A percentile compares a stretch with the other conserved stretches of the same genome.
phyloP scores from a whole-genome alignment of 495 filamentous ascomycete genomes.

The Bryoglossum gracile region DNA sequence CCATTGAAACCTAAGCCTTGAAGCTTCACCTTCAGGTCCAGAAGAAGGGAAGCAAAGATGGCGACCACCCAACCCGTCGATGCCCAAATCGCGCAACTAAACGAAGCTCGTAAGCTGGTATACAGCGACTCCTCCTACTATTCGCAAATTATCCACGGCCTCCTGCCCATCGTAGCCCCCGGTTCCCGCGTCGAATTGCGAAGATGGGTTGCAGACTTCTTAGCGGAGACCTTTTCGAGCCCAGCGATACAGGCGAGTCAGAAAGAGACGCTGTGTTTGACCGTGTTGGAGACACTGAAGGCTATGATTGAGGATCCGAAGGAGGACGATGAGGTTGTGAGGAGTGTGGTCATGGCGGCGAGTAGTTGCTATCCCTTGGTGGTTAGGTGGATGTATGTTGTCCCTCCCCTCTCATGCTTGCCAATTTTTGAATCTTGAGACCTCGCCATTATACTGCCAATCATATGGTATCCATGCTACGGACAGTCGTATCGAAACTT shows the following conservation, averaged over 20 bases:
- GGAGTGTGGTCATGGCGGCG: constrained; percentile 73
- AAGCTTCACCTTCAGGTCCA: constrained; percentile 12
- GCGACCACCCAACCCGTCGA: constrained; percentile 44
- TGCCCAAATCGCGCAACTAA: constrained; percentile 76
- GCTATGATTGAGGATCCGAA: constrained; percentile 63
- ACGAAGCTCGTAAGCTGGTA: constrained; percentile 79
- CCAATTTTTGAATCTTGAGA: too few relatives aligned
- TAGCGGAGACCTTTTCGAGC: constrained; percentile 91
- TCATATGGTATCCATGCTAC: too few relatives aligned
- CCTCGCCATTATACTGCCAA: too few relatives aligned
- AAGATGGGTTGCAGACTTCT: constrained; percentile 93
- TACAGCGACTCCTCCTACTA: constrained; percentile 78
- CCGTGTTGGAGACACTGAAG: constrained; percentile 66
- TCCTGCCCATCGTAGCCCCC: constrained; percentile 82
- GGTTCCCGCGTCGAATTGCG: constrained; percentile 66
- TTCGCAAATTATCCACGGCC: constrained; percentile 79
- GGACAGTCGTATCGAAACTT: too few relatives aligned
- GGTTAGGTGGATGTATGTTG: constrained; percentile 86
- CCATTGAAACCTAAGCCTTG: constrained; percentile 10
- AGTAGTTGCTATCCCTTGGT: constrained; percentile 88
- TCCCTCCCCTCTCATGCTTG: constrained; percentile 4
- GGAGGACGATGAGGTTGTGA: constrained; percentile 68
- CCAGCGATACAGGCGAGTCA: constrained; percentile 62
- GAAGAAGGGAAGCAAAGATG: too few relatives aligned
- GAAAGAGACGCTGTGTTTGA: constrained; percentile 68